Evolutionary conservation across 768 basidiomycete species (phyloP), one percentile per base, ranked within the genome.

Genomic region (Rhizopogon vesiculosus): DNA sequence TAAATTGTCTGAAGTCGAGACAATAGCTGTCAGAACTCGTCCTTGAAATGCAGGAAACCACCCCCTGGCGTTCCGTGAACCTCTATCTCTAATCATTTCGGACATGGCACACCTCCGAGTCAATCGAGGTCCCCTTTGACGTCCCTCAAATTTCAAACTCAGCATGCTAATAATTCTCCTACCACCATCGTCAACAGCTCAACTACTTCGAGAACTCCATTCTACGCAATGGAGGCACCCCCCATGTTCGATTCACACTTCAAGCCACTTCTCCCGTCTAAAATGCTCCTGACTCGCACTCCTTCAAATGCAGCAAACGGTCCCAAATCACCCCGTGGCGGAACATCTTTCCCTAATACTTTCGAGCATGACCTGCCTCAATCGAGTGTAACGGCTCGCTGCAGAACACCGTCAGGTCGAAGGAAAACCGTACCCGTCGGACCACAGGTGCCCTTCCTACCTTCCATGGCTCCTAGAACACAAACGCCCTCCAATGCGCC

Each of bases 281-380:
- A 22, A 65, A n/a, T n/a, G n/a, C 64, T 0, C 54, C 57, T 3
- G 19, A 40, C 45, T 28, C 60, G 59, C 59, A 57, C 68, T 2
- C 56, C 63, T 29, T 61, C 67, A 0, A 25, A 25, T 25, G 3
- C 25, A 25, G 25, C 25, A 25, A 25, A 25, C 3, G 25, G 25
- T 25, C 42, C 51, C 18, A 16, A 28, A 51, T 57, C 63, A 4
- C 56, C 59, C 48, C 2, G 56, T 16, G 58, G 52, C 2, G 22
- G 22, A 22, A 22, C 22, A 22, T 22, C 22, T 22, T 22, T 22
- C 22, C 22, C 22, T 2, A 45, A 53, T 5, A 57, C 49, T 28
- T 59, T 57, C 35, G 33, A 50, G 38, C 64, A 64, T 19, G 12
- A 59, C 18, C 3, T 19, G 13, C 44, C 8, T 35, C 62, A 59